These are phyloP conservation scores for Themeda triandra DNA, from an alignment of 176 grass and related monocot genomes.

Conservation along the genomic window DNA sequence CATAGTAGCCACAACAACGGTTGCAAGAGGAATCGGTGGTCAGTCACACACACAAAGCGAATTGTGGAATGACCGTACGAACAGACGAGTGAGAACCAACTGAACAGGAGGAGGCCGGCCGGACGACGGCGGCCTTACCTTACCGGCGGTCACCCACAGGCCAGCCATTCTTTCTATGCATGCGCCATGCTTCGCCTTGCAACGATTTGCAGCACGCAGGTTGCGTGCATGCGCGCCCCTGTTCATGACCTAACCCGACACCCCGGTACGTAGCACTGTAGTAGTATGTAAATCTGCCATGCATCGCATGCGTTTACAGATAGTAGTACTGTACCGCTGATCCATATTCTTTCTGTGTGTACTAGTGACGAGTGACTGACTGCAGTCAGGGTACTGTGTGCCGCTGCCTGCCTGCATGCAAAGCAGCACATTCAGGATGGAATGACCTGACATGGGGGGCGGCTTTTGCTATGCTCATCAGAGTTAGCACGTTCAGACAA, in stretches of 20 bases:
- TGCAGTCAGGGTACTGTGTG: not conserved
- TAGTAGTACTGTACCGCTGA: no score
- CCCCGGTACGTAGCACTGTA: not conserved
- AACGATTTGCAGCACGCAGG: no score
- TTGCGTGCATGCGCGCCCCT: no score
- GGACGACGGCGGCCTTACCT: no score
- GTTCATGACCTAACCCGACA: not conserved
- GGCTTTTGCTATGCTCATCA: no score
- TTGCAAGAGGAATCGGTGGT: not conserved
- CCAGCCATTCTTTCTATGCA: not conserved
- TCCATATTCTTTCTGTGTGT: not conserved
- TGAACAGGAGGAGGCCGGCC: no score
- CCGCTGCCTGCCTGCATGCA: not conserved
- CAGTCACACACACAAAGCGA: not conserved
- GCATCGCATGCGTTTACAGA: not conserved
- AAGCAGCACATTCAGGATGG: slow-evolving; percentile 10
- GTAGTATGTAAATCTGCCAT: not conserved
- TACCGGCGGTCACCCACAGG: no score
- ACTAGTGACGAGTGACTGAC: not conserved
- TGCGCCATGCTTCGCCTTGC: not conserved
- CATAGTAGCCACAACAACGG: not conserved
- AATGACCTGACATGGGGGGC: slow-evolving; percentile 32
- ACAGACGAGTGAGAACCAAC: no score
- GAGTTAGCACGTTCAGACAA: not conserved
- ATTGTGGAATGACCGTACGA: not conserved